Evolutionary conservation across 106 monocot genomes (phyloP).

Genomic region (Amphibolis antarctica): DNA sequence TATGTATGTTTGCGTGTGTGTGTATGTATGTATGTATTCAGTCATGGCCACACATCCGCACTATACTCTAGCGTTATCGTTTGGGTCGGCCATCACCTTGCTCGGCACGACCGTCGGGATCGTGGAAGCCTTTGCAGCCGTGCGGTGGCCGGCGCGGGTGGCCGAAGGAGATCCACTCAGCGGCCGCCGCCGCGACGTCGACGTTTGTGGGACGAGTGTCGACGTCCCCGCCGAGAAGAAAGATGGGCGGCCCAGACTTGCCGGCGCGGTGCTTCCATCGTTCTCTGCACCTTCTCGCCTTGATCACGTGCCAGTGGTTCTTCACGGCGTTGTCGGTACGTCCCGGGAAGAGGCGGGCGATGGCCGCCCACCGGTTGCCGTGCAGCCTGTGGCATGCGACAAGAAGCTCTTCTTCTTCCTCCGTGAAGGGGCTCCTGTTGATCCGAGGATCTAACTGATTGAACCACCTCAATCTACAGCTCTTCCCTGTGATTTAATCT

Average conservation of each 20-base stretch:
- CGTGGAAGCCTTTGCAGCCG: too few species aligned
- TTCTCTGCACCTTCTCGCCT: conserved; percentile 55
- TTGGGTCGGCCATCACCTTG: too few species aligned
- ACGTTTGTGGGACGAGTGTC: too few species aligned
- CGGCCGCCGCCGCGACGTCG: too few species aligned
- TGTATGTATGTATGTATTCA: too few species aligned
- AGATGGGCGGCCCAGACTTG: background rate
- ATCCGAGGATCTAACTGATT: conserved; percentile 83
- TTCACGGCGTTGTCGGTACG: conserved; percentile 81
- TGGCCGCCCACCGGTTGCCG: conserved; percentile 70
- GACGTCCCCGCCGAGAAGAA: too few species aligned
- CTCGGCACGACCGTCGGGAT: too few species aligned
- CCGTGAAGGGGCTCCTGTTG: conserved; percentile 64
- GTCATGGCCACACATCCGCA: too few species aligned
- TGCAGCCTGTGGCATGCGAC: conserved; percentile 54
- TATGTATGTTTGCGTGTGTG: background rate
- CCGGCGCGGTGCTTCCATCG: conserved; percentile 12
- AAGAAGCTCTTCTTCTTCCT: conserved; percentile 64
- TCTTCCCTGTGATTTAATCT: conserved; percentile 40
- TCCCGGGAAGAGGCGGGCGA: conserved; percentile 64
- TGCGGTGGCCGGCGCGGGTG: too few species aligned
- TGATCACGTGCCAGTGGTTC: conserved; percentile 91
- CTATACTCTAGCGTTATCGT: too few species aligned
- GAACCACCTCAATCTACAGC: conserved; percentile 87
- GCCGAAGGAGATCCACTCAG: too few species aligned